Percentiles rank a stretch among this genome's conserved stretches.
These are phyloP conservation scores for Pisolithus orientalis DNA, from an alignment of 768 basidiomycete genomes.

Conservation along the genomic window DNA sequence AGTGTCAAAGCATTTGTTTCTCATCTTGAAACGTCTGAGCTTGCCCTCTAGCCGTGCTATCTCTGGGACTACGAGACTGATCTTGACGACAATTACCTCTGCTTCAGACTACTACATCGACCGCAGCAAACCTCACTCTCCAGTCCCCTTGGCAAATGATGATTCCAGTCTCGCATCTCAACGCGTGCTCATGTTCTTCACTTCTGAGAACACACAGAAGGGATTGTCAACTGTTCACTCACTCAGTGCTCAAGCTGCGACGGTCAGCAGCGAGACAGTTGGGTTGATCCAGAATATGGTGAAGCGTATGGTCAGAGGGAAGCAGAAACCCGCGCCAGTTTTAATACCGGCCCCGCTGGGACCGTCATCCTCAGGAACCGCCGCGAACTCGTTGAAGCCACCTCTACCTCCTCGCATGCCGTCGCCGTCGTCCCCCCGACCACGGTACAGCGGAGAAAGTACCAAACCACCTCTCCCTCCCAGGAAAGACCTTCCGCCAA, in stretches of 20 bases:
- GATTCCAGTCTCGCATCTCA: slow-evolving; percentile 11
- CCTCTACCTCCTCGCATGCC: background rate
- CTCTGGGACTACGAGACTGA: slow-evolving; percentile 54
- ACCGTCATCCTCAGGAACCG: background rate
- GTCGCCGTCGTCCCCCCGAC: background rate
- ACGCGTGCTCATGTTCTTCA: slow-evolving; percentile 50
- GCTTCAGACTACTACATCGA: slow-evolving; percentile 57
- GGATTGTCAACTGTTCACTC: slow-evolving; percentile 57
- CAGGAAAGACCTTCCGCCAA: background rate
- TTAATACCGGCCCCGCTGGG: no score
- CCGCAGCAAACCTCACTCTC: no score
- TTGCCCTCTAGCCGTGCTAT: slow-evolving; percentile 41
- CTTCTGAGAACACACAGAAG: slow-evolving; percentile 54
- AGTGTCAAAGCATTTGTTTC: no score
- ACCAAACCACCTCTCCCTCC: background rate
- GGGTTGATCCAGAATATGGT: slow-evolving; percentile 56
- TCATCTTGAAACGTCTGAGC: no score
- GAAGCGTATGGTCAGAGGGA: slow-evolving; percentile 46
- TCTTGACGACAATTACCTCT: slow-evolving; percentile 45
- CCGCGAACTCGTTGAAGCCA: background rate
- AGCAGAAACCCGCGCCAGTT: slow-evolving; percentile 12
- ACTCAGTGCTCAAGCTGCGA: slow-evolving; percentile 59
- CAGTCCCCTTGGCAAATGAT: slow-evolving; percentile 2
- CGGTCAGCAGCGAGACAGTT: slow-evolving; percentile 60
- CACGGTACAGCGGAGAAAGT: background rate